Evolutionary conservation across 1,139 yeast species (phyloP).

Genomic region (Suhomyces wounanorum): DNA sequence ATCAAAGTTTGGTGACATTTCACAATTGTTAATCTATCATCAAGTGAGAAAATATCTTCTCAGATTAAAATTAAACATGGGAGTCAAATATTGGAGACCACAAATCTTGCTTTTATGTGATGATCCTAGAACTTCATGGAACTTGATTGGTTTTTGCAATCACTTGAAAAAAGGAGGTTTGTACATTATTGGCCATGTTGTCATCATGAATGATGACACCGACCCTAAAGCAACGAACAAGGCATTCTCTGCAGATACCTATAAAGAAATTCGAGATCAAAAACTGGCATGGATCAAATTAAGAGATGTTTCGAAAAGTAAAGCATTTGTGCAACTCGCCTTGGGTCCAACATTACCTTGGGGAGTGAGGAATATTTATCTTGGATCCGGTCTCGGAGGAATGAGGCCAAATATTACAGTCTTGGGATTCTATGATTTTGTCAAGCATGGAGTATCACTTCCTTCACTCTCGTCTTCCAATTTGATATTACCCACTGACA

Average conservation of each 20-base stretch:
- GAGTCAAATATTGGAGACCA: slow-evolving; percentile 97
- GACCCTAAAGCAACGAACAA: slow-evolving; percentile 17
- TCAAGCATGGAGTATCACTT: slow-evolving; percentile 40
- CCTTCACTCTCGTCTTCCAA: slow-evolving; percentile 19
- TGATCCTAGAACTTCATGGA: slow-evolving; percentile 90
- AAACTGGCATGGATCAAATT: slow-evolving; percentile 81
- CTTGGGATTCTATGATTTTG: slow-evolving; percentile 76
- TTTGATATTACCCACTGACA: slow-evolving; percentile 71
- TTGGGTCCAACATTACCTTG: slow-evolving; percentile 85
- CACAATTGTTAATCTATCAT: slow-evolving; percentile 90
- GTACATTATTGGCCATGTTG: slow-evolving; percentile 89
- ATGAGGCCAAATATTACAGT: slow-evolving; percentile 97
- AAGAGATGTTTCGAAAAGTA: slow-evolving; percentile 73
- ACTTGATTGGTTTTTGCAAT: slow-evolving; percentile 89
- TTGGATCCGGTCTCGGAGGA: slow-evolving; percentile 95
- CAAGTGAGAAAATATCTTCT: slow-evolving; percentile 90
- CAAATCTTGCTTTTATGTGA: slow-evolving; percentile 86
- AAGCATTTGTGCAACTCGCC: slow-evolving; percentile 92
- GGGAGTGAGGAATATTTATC: slow-evolving; percentile 92
- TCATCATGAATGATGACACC: slow-evolving; percentile 55
- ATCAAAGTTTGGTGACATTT: slow-evolving; percentile 96
- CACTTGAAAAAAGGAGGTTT: slow-evolving; percentile 93
- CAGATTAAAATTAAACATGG: slow-evolving; percentile 77
- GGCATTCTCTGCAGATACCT: slow-evolving; percentile 37
- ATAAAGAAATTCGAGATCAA: slow-evolving; percentile 68